Base-by-base conservation (phyloP, 306 rosid genomes). In the Oxytropis ochrocephala region DNA sequence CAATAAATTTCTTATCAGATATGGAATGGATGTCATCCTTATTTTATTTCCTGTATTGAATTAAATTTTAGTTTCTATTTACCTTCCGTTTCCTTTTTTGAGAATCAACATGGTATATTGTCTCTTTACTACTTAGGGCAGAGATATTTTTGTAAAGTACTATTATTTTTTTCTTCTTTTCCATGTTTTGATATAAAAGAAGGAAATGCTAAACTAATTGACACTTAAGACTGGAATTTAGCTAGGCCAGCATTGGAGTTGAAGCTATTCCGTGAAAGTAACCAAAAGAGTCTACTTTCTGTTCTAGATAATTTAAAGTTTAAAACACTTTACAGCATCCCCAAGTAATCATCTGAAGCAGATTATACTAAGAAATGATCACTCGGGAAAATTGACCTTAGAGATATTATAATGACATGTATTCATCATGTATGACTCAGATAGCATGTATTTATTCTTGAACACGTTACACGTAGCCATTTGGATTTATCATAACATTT, bases 401-500 rank as follows among this genome's bases (percentile, higher is more conserved):
- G 38, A 41, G 33, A 27, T 27, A 24, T 19, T 5, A 16, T 49
- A 57, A 54, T 14, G 27, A 14, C 10, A 11, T 54, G 27, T 52
- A 35, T n/a, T 47, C 8, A 32, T 47, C 8, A 32, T 53, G 61
- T 53, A 70, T 39, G 74, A 75, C 69, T 78, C 65, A 66, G 73
- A 58, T 59, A 52, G 54, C 44, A 14, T 55, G 76, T 51, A 14
- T 57, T 19, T 39, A 16, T 67, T 41, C 32, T 24, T 1, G 29
- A 24, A 24, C 29, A 24, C 35, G 55, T 11, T 49, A 75, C 78
- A 60, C 53, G 51, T 36, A 47, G 21, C 67, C 73, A 18, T 61
- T 27, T 21, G 80, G 79, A 58, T 66, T 38, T 54, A 44, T 66
- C 62, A 44, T 58, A 51, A 64, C 11, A 66, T 74, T 24, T 35